Evolutionary conservation across 2,329 filamentous ascomycete genomes (phyloP).

Genomic region (Hyphodiscus sp.): DNA sequence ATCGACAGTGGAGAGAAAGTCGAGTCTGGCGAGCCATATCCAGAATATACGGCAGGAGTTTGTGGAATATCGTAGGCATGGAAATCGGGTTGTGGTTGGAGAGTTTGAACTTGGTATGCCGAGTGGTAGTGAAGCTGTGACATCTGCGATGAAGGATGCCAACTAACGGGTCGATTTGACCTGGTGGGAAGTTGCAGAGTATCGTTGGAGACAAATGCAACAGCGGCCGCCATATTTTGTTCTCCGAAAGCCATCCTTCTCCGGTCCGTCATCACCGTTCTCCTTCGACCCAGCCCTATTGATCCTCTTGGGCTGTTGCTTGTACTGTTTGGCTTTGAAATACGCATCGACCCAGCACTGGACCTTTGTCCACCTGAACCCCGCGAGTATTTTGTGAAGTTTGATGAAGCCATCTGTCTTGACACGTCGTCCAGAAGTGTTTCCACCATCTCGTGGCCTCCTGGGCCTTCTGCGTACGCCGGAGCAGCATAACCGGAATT

Average conservation of each 20-base stretch:
- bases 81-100: conserved; percentile 24
- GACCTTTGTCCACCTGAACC: conserved; percentile 44
- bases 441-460: conserved; percentile 35
- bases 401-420: conserved; percentile 43
- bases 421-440: conserved; percentile 45
- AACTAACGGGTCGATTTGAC: conserved; percentile 60
- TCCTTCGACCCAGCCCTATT: conserved; percentile 44
- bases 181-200: conserved; percentile 26
- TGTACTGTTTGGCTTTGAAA: conserved; percentile 60
- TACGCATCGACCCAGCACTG: conserved; percentile 44
- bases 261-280: conserved; percentile 48
- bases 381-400: conserved; percentile 42
- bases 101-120: conserved; percentile 34
- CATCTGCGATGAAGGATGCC: conserved; percentile 60
- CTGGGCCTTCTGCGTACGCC: conserved; percentile 15
- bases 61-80: conserved; percentile 29
- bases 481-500: conserved; percentile 18
- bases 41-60: conserved; percentile 49
- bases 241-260: conserved; percentile 28
- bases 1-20: conserved; percentile 48
- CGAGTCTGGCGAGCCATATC: conserved; percentile 49
- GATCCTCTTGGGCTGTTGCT: conserved; percentile 60
- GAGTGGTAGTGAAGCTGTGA: conserved; percentile 30
- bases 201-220: conserved; percentile 34
- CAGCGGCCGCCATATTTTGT: conserved; percentile 39